Evolutionary conservation across 1,139 yeast genomes (phyloP).

Genomic region (Debaryomyces singareniensis): DNA sequence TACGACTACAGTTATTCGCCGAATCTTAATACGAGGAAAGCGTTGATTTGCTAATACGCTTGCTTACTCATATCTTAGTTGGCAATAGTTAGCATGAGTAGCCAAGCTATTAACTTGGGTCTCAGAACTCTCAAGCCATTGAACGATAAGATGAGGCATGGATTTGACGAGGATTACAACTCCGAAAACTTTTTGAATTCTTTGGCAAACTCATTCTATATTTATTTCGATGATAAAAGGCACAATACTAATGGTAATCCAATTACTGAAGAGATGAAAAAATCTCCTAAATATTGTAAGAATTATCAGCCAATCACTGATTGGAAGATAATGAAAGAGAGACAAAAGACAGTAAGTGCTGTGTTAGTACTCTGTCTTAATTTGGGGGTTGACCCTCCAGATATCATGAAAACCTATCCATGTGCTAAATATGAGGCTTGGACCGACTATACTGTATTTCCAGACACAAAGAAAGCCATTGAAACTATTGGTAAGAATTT

Average conservation of each 20-base stretch:
- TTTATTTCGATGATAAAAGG: conserved; percentile 82
- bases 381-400: conserved; percentile 97
- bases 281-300: conserved; percentile 33
- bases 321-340: conserved; percentile 87
- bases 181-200: conserved; percentile 60
- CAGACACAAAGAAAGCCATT: conserved; percentile 86
- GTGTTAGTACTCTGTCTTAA: conserved; percentile 86
- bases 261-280: conserved; percentile 48
- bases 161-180: conserved; percentile 65
- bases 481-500: conserved; percentile 86
- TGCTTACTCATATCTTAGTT: no score
- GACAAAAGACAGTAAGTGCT: conserved; percentile 93
- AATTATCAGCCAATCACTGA: conserved; percentile 71
- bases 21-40: no score
- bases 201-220: conserved; percentile 67
- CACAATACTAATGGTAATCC: conserved; percentile 91
- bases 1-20: no score
- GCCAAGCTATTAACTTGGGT: conserved; percentile 19
- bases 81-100: conserved; percentile 5
- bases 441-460: conserved; percentile 81
- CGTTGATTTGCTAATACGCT: no score
- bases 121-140: conserved; percentile 36
- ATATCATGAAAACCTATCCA: conserved; percentile 87
- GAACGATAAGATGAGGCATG: conserved; percentile 65
- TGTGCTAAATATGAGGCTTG: conserved; percentile 92